Percentiles rank a stretch among this genome's conserved stretches.
Evolutionary conservation across 345 rosid genomes (phyloP).

Genomic region (Psidium friedrichsthalianum): DNA sequence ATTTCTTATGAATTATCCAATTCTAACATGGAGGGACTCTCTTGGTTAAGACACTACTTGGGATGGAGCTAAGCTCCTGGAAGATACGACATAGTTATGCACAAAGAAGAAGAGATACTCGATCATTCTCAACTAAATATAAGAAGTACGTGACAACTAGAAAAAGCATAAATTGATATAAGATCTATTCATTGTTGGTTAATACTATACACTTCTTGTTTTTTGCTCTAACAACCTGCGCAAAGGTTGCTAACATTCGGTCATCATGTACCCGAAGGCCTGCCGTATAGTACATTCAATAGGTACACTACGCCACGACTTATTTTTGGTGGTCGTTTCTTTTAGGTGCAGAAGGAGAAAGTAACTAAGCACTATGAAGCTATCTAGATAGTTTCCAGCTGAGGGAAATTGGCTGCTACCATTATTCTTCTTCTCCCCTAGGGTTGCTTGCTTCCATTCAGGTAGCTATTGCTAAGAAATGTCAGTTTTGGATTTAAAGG

Average conservation of each 20-base stretch:
- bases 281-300: not conserved
- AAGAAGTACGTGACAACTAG: not conserved
- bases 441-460: too few species aligned
- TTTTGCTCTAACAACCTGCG: not conserved
- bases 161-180: not conserved
- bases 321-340: not conserved
- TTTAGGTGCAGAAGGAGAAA: too few species aligned
- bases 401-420: too few species aligned
- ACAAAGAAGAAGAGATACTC: not conserved
- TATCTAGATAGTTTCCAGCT: too few species aligned
- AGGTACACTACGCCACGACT: not conserved
- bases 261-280: not conserved
- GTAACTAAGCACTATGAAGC: too few species aligned
- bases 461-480: too few species aligned
- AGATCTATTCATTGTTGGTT: not conserved
- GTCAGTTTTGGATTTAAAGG: too few species aligned
- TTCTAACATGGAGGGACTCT: not conserved
- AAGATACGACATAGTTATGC: not conserved
- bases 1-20: not conserved
- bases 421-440: too few species aligned
- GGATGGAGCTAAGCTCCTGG: not conserved
- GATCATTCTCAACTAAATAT: not conserved
- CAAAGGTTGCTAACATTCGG: not conserved
- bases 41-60: not conserved
- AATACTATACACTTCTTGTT: not conserved